Evolutionary conservation across 495 filamentous ascomycete species (phyloP).

Genomic region (Penicillium paxilli): DNA sequence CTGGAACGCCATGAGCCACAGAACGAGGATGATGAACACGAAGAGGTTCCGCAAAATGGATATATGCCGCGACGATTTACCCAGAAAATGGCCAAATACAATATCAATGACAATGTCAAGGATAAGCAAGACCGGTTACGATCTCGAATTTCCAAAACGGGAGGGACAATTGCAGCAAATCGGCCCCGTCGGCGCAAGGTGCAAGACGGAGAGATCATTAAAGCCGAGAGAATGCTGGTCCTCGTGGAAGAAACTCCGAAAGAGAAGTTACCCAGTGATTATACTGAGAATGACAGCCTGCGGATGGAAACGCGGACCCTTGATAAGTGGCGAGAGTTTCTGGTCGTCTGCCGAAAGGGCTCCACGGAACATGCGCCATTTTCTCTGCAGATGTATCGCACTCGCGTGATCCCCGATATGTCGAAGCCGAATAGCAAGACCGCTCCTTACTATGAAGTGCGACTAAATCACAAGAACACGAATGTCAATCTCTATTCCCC

Average conservation of each 20-base stretch:
- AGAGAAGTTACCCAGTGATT: slow-evolving; percentile 58
- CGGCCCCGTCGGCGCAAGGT: slow-evolving; percentile 39
- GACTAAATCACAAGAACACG: slow-evolving; percentile 52
- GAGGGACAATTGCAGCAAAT: slow-evolving; percentile 40
- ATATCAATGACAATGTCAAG: slow-evolving; percentile 45
- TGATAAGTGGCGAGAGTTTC: slow-evolving; percentile 72
- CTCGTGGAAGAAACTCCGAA: slow-evolving; percentile 59
- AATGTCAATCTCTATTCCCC: slow-evolving; percentile 70
- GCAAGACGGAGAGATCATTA: slow-evolving; percentile 65
- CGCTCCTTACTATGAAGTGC: slow-evolving; percentile 56
- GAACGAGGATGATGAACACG: slow-evolving; percentile 22
- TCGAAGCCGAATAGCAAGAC: slow-evolving; percentile 52
- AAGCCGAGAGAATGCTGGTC: slow-evolving; percentile 75
- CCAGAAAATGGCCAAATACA: slow-evolving; percentile 39
- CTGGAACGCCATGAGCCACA: slow-evolving; percentile 39
- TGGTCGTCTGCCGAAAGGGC: slow-evolving; percentile 66
- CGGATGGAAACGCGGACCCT: slow-evolving; percentile 59
- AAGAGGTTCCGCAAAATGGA: slow-evolving; percentile 2
- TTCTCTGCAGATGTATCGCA: slow-evolving; percentile 68
- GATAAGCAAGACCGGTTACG: slow-evolving; percentile 39
- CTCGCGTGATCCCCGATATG: slow-evolving; percentile 64
- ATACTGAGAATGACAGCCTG: slow-evolving; percentile 65
- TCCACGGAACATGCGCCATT: slow-evolving; percentile 55
- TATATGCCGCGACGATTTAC: slow-evolving; percentile 19
- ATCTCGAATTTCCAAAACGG: slow-evolving; percentile 37